Evolutionary conservation across 1,284 basidiomycete species (phyloP).

Genomic region (Exobasidium rhododendri): DNA sequence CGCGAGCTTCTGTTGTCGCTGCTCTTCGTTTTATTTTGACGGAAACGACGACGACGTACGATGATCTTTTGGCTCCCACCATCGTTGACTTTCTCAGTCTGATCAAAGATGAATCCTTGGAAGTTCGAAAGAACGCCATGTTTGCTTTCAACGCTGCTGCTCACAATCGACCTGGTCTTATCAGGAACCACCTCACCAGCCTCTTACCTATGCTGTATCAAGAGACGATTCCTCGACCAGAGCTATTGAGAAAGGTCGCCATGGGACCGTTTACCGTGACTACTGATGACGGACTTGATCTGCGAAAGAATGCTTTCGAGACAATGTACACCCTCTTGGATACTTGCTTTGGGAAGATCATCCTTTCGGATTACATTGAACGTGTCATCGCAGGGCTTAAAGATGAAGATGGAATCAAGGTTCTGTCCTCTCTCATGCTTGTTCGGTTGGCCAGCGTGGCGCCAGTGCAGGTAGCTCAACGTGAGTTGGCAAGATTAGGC

Average conservation of each 20-base stretch:
- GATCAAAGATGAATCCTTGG: constrained; percentile 72
- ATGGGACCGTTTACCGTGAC: constrained; percentile 99
- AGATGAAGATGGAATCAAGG: constrained; percentile 96
- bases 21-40: constrained; percentile 94
- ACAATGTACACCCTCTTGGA: constrained; percentile 94
- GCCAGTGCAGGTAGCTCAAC: constrained; percentile 65
- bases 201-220: constrained; percentile 84
- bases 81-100: constrained; percentile 86
- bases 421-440: constrained; percentile 90
- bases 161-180: constrained; percentile 85
- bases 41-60: constrained; percentile 76
- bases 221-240: constrained; percentile 69
- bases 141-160: constrained; percentile 89
- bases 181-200: constrained; percentile 74
- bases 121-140: constrained; percentile 43
- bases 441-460: constrained; percentile 83
- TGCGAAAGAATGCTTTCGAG: constrained; percentile 86
- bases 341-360: constrained; percentile 79
- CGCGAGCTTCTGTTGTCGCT: constrained; percentile 81
- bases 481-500: constrained; percentile 56
- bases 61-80: constrained; percentile 78
- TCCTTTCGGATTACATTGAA: constrained; percentile 77
- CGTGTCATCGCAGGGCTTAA: constrained; percentile 77
- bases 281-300: constrained; percentile 86
- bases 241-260: constrained; percentile 66